Evolutionary conservation across 352 stramenopile species (phyloP), one percentile per base, ranked within the genome.

Genomic region (Achlya hypogyna): DNA sequence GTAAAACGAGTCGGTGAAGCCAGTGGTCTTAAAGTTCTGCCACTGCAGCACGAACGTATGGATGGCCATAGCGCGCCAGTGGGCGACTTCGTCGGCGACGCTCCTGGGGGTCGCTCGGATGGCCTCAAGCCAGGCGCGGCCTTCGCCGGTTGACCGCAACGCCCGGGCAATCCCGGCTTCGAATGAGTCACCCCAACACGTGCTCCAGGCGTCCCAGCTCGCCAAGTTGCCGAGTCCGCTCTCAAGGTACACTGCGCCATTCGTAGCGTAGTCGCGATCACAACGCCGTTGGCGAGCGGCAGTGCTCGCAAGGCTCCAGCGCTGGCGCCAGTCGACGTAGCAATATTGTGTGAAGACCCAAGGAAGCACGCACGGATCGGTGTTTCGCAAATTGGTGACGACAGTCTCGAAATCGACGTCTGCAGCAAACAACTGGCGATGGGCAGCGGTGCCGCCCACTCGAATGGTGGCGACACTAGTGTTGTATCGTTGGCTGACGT

Each of bases 1-100:
- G 12, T 54, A 29, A 42, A 69, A 28, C 9, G 54, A 8, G 23
- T 63, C 54, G 2, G 54, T 35, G 16, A 63, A 63, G 22, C 29
- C 54, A 56, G 31, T 52, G 12, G 42, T 63, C 27, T 63, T 63
- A 27, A 34, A 63, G 54, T 63, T 63, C 51, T 63, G 54, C 54
- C 54, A 63, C 25, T 63, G 54, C 20, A 63, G 42, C 6, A 16
- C 1, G 27, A 63, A 63, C 1, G 8, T 28, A 2, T n/a, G 1
- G 42, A 63, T 51, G 12, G 29, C 42, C 1, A 16, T 28, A 2
- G 10, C 22, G 16, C 22, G 20, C 54, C 54, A 63, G 42, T 63
- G 51, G 1, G 23, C 35, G 1, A 51, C 54, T 49, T 63, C 54
- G 22, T 45, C 28, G 27, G n/a, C 54, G 27, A 8, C 14, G n/a